Evolutionary conservation across 1,284 basidiomycete genomes (phyloP).

Genomic region (Stygiomarasmius scandens): DNA sequence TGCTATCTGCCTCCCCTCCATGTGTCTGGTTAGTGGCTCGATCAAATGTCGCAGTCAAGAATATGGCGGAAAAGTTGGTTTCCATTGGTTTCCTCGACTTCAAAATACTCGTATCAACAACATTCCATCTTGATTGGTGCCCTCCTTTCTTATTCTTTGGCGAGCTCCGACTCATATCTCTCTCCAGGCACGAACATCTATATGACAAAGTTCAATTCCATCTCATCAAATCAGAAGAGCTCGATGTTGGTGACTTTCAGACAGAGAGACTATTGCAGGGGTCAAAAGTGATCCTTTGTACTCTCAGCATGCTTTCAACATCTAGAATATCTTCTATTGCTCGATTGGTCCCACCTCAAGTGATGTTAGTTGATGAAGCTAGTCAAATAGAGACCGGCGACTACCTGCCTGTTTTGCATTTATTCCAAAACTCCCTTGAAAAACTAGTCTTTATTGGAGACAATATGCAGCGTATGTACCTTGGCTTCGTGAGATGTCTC

Average conservation of each 20-base stretch:
- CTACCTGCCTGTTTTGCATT: conserved; percentile 52
- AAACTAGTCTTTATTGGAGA: conserved; percentile 78
- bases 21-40: conserved; percentile 77
- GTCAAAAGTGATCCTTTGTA: conserved; percentile 66
- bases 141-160: conserved; percentile 5
- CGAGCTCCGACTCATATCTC: conserved; percentile 9
- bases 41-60: conserved; percentile 60
- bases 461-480: conserved; percentile 66
- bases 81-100: conserved; percentile 37
- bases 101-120: conserved; percentile 45
- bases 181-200: conserved; percentile 71
- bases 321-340: conserved; percentile 37
- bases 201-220: too few species aligned
- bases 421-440: conserved; percentile 44
- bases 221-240: too few species aligned
- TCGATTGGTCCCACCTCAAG: conserved; percentile 45
- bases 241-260: conserved; percentile 32
- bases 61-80: conserved; percentile 51
- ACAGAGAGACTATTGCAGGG: conserved; percentile 32
- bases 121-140: conserved; percentile 59
- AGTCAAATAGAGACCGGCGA: conserved; percentile 66
- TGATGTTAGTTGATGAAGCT: conserved; percentile 65
- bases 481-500: conserved; percentile 21
- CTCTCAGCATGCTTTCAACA: conserved; percentile 71
- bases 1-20: conserved; percentile 22